Evolutionary conservation across 495 filamentous ascomycete species (phyloP).

Genomic region (Trichoderma asperelloides): DNA sequence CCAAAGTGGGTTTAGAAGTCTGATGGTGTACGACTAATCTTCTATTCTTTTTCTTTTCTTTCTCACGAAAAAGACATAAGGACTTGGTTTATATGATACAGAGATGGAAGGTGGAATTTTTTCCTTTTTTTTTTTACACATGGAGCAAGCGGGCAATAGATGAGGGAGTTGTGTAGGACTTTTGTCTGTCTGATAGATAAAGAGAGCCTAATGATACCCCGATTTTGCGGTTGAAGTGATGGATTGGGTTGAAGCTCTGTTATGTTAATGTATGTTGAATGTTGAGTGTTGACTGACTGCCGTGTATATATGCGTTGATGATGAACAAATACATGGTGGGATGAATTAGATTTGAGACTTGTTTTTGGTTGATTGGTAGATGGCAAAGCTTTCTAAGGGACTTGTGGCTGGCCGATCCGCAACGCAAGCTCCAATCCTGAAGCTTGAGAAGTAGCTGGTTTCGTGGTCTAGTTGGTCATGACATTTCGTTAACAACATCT

Average conservation of each 20-base stretch:
- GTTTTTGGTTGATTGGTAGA: background rate
- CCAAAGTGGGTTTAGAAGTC: background rate
- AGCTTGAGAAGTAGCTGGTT: background rate
- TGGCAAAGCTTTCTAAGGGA: background rate
- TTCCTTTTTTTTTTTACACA: background rate
- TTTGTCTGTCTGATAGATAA: conserved; percentile 7
- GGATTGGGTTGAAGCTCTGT: background rate
- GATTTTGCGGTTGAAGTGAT: background rate
- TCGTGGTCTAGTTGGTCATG: conserved; percentile 8
- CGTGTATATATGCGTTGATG: background rate
- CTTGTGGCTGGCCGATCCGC: background rate
- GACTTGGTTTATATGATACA: conserved; percentile 7
- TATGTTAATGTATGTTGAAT: background rate
- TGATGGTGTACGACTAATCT: background rate
- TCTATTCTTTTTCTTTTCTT: background rate
- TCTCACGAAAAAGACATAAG: background rate
- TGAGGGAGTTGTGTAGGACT: conserved; percentile 2
- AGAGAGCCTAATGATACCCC: conserved; percentile 8
- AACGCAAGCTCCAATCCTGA: background rate
- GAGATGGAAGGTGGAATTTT: background rate
- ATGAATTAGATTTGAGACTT: background rate
- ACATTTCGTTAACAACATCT: conserved; percentile 8
- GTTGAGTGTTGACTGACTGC: background rate
- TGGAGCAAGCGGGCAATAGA: conserved; percentile 4
- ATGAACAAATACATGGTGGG: background rate